Percentiles rank a stretch among this genome's conserved stretches.
phyloP scores from a whole-genome alignment of 2,329 filamentous ascomycete species.

The Gliomastix tumulicola region DNA sequence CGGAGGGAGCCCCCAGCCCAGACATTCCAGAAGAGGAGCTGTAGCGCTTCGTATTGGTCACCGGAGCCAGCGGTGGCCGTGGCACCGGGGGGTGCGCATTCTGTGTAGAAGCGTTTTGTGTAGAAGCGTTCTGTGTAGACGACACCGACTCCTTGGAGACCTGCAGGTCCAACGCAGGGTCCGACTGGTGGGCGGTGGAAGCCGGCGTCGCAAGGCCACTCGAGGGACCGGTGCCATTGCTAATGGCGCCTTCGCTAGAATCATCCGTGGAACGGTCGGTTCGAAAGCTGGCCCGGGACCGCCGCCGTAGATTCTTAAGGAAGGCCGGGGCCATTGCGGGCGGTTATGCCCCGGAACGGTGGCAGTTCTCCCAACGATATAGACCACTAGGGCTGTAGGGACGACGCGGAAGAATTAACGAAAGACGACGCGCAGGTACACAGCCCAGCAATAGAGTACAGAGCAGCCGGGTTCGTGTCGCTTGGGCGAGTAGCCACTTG shows the following conservation, averaged over 20 bases:
- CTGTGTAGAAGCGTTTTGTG: constrained; percentile 8
- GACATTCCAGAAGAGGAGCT: constrained; percentile 61
- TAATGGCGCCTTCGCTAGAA: constrained; percentile 48
- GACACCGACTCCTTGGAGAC: no score
- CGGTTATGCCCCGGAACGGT: no score
- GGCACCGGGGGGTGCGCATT: constrained; percentile 1
- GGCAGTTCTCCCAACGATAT: no score
- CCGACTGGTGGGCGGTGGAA: constrained; percentile 60
- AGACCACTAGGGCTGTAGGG: no score
- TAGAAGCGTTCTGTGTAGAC: constrained; percentile 37
- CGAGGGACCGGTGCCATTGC: constrained; percentile 52
- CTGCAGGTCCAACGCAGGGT: constrained; percentile 57
- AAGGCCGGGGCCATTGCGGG: constrained; percentile 3
- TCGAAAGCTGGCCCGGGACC: constrained; percentile 68
- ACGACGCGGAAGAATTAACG: no score
- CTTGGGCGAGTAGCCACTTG: no score
- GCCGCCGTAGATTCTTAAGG: constrained; percentile 65
- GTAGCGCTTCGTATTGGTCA: constrained; percentile 44
- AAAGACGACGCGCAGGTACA: no score
- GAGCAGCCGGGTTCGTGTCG: no score
- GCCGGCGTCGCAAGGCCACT: constrained; percentile 70
- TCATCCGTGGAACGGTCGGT: constrained; percentile 56
- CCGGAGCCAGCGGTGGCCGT: constrained; percentile 28
- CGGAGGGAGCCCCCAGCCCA: constrained; percentile 48
- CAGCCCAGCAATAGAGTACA: no score